Percentiles rank a stretch among this genome's conserved stretches.
Conservation (phyloP, 805 yeast genomes). For the Pichia exigua region DNA sequence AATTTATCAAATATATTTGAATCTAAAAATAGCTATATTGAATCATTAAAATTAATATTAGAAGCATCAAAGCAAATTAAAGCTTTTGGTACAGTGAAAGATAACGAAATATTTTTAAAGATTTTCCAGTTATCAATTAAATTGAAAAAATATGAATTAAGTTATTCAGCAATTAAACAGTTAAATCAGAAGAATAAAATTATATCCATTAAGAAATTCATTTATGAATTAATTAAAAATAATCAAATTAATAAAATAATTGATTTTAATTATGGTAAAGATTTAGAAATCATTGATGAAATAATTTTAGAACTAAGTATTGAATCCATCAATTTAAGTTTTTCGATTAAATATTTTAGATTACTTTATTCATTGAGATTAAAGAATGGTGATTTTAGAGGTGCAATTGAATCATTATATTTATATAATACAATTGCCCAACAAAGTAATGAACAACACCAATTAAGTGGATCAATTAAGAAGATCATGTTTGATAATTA, state of each 20-base stretch:
- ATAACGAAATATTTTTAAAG: conserved; percentile 17
- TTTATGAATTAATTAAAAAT: conserved; percentile 31
- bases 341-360: conserved; percentile 38
- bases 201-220: conserved; percentile 27
- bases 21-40: conserved; percentile 21
- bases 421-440: conserved; percentile 29
- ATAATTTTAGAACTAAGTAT: conserved; percentile 30
- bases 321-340: conserved; percentile 19
- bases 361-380: conserved; percentile 45
- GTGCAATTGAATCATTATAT: conserved; percentile 37
- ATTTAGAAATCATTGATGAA: conserved; percentile 35
- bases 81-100: conserved; percentile 15
- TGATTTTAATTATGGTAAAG: conserved; percentile 36
- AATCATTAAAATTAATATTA: conserved; percentile 31
- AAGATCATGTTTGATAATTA: conserved; percentile 29
- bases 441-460: background rate
- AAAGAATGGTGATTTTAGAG: conserved; percentile 41
- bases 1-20: conserved; percentile 33
- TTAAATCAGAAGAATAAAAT: conserved; percentile 20
- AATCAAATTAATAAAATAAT: conserved; percentile 34
- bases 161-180: conserved; percentile 22
- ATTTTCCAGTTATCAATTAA: conserved; percentile 27
- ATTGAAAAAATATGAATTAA: conserved; percentile 24
- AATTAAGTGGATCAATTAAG: conserved; percentile 12
- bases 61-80: conserved; percentile 12